phyloP scores from a whole-genome alignment of 345 rosid genomes.

The Gossypium stocksii region DNA sequence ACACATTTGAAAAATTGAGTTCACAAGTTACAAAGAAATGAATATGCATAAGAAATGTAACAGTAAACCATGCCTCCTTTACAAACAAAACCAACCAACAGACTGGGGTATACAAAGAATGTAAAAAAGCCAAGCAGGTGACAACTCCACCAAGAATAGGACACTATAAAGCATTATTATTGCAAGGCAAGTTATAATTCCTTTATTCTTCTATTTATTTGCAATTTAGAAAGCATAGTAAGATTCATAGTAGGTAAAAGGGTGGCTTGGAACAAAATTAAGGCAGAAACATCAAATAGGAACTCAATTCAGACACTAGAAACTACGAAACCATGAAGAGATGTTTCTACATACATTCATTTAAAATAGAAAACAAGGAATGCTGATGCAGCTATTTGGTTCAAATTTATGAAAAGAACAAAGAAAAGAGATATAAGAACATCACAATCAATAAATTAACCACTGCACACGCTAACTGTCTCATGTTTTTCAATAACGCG shows the following conservation, averaged over 20 bases:
- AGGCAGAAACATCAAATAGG: neutral
- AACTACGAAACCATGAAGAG: neutral
- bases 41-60: neutral
- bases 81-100: neutral
- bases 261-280: neutral
- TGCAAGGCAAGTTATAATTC: neutral
- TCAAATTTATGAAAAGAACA: neutral
- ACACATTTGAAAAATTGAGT: neutral
- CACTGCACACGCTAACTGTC: slow-evolving; percentile 99
- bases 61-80: neutral
- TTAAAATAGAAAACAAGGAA: neutral
- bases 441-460: slow-evolving; percentile 53
- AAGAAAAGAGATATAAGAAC: neutral
- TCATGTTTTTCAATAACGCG: slow-evolving; percentile 98
- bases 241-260: neutral
- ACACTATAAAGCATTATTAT: neutral
- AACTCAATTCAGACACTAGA: neutral
- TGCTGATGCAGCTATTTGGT: neutral
- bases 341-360: neutral
- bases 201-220: neutral
- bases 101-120: neutral
- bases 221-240: neutral
- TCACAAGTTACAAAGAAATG: neutral
- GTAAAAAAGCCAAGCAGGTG: neutral
- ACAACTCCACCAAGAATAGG: neutral